Percentiles rank a stretch among this genome's conserved stretches.
These are phyloP conservation scores for Chrysophaeum taylorii DNA, from an alignment of 352 stramenopile genomes.

Conservation along the genomic window DNA sequence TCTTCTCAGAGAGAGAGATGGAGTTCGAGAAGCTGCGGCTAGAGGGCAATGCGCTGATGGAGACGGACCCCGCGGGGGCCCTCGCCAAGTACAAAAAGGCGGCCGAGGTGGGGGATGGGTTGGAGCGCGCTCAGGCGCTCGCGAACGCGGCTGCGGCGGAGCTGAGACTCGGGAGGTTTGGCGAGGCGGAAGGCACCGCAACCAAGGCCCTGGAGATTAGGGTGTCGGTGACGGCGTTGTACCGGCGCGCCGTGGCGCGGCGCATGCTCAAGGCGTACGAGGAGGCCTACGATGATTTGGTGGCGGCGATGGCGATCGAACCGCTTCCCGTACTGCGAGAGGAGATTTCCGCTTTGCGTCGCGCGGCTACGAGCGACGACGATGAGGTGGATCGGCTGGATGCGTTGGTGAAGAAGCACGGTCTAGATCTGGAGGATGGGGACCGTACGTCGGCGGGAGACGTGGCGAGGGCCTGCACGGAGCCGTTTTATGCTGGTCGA, in stretches of 20 bases:
- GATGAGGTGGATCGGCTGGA: neutral
- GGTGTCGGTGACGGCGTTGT: neutral
- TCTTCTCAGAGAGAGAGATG: too few relatives aligned
- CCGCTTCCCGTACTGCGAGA: neutral
- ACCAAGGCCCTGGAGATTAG: neutral
- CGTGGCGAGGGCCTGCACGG: neutral
- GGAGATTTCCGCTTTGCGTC: neutral
- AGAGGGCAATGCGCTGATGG: too few relatives aligned
- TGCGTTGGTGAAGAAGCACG: neutral
- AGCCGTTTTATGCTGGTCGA: constrained; percentile 1
- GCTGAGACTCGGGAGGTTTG: too few relatives aligned
- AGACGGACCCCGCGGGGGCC: too few relatives aligned
- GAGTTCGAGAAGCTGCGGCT: too few relatives aligned
- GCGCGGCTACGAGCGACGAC: too few relatives aligned
- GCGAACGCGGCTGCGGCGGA: too few relatives aligned
- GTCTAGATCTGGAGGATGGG: neutral
- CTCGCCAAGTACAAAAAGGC: too few relatives aligned
- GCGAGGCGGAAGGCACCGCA: neutral
- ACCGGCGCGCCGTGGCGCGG: neutral
- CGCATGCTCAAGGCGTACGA: neutral
- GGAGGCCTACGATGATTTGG: neutral
- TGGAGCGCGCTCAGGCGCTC: too few relatives aligned
- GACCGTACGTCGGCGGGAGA: neutral
- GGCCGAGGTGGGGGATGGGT: too few relatives aligned
- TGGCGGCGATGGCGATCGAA: neutral